A percentile compares a stretch with the other conserved stretches of the same genome.
Evolutionary conservation across 2,329 filamentous ascomycete genomes (phyloP).

Genomic region (Xylariales sp.): DNA sequence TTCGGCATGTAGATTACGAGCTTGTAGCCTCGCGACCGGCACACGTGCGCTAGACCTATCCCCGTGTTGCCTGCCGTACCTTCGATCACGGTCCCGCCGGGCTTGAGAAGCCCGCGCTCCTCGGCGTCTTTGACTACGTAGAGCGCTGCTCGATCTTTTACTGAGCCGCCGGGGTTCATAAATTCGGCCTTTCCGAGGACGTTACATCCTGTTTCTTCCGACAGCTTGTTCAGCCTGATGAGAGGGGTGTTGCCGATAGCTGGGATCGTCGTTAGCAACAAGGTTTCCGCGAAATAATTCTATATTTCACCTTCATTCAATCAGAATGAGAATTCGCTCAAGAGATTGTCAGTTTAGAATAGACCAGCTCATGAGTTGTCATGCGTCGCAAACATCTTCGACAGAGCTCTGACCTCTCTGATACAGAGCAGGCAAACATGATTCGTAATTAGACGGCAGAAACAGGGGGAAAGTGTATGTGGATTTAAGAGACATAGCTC

Average conservation of each 20-base stretch:
- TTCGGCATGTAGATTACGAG: conserved; percentile 99
- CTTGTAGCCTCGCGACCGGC: conserved; percentile 89
- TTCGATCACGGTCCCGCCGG: conserved; percentile 95
- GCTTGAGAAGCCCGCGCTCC: conserved; percentile 81
- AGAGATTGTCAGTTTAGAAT: background rate
- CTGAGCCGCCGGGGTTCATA: conserved; percentile 95
- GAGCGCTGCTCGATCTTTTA: conserved; percentile 95
- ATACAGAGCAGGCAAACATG: background rate
- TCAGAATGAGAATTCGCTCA: background rate
- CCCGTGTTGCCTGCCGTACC: conserved; percentile 98
- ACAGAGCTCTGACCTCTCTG: background rate
- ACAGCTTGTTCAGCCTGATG: conserved; percentile 88
- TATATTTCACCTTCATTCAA: background rate
- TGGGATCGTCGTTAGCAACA: conserved; percentile 52
- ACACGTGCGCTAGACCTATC: conserved; percentile 97
- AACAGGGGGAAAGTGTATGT: background rate
- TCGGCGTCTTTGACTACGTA: conserved; percentile 96
- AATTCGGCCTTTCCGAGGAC: conserved; percentile 98
- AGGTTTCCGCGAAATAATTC: background rate
- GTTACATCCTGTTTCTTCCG: conserved; percentile 91
- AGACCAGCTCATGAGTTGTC: background rate
- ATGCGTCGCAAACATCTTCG: background rate
- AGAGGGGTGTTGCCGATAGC: conserved; percentile 98
- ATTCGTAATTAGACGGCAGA: too few relatives aligned
- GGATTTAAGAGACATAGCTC: background rate